phyloP scores from a whole-genome alignment of 139 green algal species.

The Coccomyxa sp. region DNA sequence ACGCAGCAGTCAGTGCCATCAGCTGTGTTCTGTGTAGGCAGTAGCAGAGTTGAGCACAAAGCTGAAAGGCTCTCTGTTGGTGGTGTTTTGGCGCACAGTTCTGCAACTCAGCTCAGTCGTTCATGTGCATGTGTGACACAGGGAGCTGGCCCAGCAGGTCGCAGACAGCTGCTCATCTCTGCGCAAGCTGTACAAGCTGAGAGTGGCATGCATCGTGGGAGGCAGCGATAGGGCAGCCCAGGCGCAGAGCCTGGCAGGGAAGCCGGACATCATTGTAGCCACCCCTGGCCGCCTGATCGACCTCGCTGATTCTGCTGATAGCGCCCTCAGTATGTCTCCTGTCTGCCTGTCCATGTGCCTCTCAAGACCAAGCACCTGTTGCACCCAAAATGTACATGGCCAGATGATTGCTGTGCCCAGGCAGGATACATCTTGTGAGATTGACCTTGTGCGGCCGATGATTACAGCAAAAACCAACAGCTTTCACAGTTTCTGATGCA shows the following conservation, averaged over 20 bases:
- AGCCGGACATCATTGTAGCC: slow-evolving; percentile 67
- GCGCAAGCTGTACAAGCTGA: slow-evolving; percentile 30
- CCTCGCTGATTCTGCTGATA: slow-evolving; percentile 47
- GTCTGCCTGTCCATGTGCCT: too few relatives aligned
- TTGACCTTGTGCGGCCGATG: slow-evolving; percentile 20
- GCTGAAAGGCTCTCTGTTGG: too few relatives aligned
- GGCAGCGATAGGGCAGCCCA: slow-evolving; percentile 64
- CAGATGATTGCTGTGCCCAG: too few relatives aligned
- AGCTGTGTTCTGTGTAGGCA: neutral
- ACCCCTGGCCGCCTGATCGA: slow-evolving; percentile 83
- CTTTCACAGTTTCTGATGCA: slow-evolving; percentile 61
- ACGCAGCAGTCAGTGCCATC: neutral
- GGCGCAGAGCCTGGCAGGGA: slow-evolving; percentile 7
- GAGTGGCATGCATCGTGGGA: slow-evolving; percentile 49
- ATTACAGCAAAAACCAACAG: slow-evolving; percentile 14
- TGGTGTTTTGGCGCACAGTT: too few relatives aligned
- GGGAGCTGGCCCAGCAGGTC: slow-evolving; percentile 81
- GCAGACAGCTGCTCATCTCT: slow-evolving; percentile 16
- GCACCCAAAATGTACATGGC: too few relatives aligned
- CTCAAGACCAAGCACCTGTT: too few relatives aligned
- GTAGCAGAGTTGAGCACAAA: neutral
- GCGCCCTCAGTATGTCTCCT: slow-evolving; percentile 33
- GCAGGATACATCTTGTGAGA: neutral
- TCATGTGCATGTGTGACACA: slow-evolving; percentile 11
- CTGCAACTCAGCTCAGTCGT: too few relatives aligned